phyloP scores from a whole-genome alignment of 768 basidiomycete species.

The Mrakia hoshinonis region DNA sequence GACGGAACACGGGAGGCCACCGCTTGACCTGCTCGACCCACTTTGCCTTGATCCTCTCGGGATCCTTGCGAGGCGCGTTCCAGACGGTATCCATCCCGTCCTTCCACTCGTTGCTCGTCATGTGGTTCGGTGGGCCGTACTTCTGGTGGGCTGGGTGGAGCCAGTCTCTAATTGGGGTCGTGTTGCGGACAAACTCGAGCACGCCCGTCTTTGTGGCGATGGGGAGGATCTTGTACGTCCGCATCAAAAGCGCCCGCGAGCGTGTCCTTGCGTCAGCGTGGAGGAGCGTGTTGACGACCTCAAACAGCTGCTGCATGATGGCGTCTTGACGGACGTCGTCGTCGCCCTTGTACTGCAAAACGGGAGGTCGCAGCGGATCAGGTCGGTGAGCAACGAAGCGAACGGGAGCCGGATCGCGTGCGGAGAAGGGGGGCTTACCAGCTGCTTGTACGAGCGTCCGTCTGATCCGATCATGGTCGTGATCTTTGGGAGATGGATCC shows the following conservation, averaged over 20 bases:
- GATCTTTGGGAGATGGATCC: conserved; percentile 75
- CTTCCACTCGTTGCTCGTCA: conserved; percentile 40
- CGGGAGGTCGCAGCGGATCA: background rate
- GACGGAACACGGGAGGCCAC: conserved; percentile 73
- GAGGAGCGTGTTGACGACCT: conserved; percentile 72
- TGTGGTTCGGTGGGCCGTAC: conserved; percentile 59
- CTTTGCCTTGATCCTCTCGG: conserved; percentile 28
- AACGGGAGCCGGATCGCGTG: background rate
- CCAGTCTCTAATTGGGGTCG: conserved; percentile 57
- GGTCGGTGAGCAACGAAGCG: background rate
- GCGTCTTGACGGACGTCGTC: conserved; percentile 96
- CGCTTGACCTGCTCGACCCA: conserved; percentile 30
- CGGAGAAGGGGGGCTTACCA: conserved; percentile 51
- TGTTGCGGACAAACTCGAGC: conserved; percentile 82
- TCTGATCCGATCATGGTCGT: conserved; percentile 58
- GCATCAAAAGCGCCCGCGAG: conserved; percentile 60
- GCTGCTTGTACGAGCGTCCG: conserved; percentile 60
- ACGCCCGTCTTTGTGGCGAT: conserved; percentile 71
- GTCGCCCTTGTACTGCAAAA: conserved; percentile 59
- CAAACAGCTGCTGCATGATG: conserved; percentile 97
- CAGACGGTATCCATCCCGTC: conserved; percentile 33
- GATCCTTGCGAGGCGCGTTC: conserved; percentile 33
- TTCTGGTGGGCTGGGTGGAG: conserved; percentile 54
- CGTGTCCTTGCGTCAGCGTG: conserved; percentile 63
- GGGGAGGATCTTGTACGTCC: conserved; percentile 83